Conservation (phyloP, 2,329 filamentous ascomycete genomes). For the Aspergillus versicolor region DNA sequence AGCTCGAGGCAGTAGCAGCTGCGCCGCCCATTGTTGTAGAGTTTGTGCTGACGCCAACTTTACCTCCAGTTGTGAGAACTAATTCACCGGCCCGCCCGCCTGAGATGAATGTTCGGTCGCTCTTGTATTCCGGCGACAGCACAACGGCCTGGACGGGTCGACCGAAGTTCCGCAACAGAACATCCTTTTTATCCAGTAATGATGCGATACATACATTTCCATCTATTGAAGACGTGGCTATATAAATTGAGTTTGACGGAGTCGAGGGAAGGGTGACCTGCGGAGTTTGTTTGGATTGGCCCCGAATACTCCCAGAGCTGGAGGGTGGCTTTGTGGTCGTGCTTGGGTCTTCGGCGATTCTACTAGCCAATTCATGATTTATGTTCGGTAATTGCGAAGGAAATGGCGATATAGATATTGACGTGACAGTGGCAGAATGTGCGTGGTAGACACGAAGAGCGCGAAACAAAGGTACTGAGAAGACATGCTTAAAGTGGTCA, state of each 20-base stretch:
- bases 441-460: constrained; percentile 84
- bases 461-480: constrained; percentile 79
- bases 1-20: constrained; percentile 79
- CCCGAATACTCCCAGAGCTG: constrained; percentile 31
- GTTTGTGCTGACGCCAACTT: constrained; percentile 72
- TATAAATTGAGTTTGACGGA: constrained; percentile 86
- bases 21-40: constrained; percentile 77
- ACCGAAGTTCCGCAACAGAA: constrained; percentile 88
- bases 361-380: constrained; percentile 38
- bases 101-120: constrained; percentile 83
- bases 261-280: constrained; percentile 59
- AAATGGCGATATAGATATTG: constrained; percentile 85
- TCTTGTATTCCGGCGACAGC: constrained; percentile 92
- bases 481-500: constrained; percentile 65
- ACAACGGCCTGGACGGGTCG: constrained; percentile 89
- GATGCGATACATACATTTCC: constrained; percentile 93
- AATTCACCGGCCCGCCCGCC: constrained; percentile 86
- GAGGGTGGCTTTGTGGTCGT: constrained; percentile 26
- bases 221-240: constrained; percentile 91
- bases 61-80: constrained; percentile 80
- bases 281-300: constrained; percentile 23
- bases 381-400: constrained; percentile 59
- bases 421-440: constrained; percentile 87
- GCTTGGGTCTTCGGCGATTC: constrained; percentile 29
- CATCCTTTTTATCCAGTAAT: constrained; percentile 82